These are phyloP conservation scores for Colletotrichum lini DNA, from an alignment of 2,329 filamentous ascomycete genomes.

Conservation along the genomic window DNA sequence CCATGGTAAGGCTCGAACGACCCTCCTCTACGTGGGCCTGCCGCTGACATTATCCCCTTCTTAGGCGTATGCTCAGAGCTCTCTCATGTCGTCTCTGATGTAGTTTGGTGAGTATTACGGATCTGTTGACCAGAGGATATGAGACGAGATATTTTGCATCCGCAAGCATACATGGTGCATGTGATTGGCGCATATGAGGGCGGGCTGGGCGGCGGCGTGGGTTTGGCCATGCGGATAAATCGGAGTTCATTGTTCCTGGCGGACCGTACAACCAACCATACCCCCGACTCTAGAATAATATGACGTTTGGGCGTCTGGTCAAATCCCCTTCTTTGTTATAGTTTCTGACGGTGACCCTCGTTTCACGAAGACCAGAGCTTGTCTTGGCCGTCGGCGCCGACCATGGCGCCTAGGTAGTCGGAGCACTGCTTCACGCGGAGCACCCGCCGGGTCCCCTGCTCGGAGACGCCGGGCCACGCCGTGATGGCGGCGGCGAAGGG, in stretches of 20 bases:
- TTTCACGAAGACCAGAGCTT: conserved; percentile 64
- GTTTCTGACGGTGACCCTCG: conserved; percentile 12
- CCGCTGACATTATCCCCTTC: conserved; percentile 47
- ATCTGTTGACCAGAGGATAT: conserved; percentile 14
- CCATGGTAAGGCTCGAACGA: conserved; percentile 74
- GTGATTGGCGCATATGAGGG: conserved; percentile 38
- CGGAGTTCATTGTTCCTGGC: conserved; percentile 40
- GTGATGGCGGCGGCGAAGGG: conserved; percentile 76
- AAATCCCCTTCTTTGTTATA: background rate
- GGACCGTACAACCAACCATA: conserved; percentile 30
- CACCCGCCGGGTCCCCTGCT: conserved; percentile 61
- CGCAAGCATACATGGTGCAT: conserved; percentile 41
- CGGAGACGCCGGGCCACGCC: conserved; percentile 70
- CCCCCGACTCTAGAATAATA: conserved; percentile 37
- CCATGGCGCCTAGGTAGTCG: conserved; percentile 74
- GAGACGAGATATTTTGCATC: conserved; percentile 37
- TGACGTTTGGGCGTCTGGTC: conserved; percentile 37
- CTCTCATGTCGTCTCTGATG: conserved; percentile 84
- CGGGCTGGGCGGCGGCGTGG: conserved; percentile 36
- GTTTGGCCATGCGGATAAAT: conserved; percentile 40
- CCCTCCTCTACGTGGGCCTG: conserved; percentile 29
- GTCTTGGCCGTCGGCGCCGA: conserved; percentile 63
- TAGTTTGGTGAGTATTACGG: conserved; percentile 52
- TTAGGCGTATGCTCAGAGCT: conserved; percentile 87
- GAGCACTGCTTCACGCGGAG: conserved; percentile 71